Conservation (phyloP, 1,284 basidiomycete genomes). For the Ustilago cynodontis region DNA sequence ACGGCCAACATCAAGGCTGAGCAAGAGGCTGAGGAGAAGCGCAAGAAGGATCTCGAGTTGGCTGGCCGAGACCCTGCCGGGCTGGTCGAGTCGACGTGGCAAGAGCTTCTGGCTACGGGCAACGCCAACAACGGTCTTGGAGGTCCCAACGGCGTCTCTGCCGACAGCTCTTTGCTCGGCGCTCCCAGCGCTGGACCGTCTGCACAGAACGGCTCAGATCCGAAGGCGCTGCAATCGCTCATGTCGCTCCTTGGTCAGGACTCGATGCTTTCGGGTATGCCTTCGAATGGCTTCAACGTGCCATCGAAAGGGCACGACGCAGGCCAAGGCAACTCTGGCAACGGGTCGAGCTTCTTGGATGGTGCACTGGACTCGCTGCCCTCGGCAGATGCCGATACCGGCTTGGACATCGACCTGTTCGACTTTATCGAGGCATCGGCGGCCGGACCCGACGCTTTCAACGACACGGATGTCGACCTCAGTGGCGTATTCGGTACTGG, state of each 20-base stretch:
- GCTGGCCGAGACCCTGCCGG: constrained; percentile 50
- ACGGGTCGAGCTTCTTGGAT: constrained; percentile 34
- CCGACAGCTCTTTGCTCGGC: constrained; percentile 33
- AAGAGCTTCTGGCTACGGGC: constrained; percentile 47
- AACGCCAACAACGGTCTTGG: constrained; percentile 24
- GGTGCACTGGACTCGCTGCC: constrained; percentile 38
- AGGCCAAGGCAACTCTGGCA: constrained; percentile 15
- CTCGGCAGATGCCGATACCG: constrained; percentile 50
- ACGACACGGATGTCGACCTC: constrained; percentile 52
- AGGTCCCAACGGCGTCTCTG: constrained; percentile 12
- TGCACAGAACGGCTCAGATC: constrained; percentile 28
- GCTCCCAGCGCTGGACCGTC: constrained; percentile 33
- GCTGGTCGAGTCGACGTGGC: constrained; percentile 56
- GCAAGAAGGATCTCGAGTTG: constrained; percentile 46
- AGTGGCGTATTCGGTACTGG: constrained; percentile 44
- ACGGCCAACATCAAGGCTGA: constrained; percentile 46
- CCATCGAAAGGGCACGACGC: constrained; percentile 21
- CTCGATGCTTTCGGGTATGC: constrained; percentile 42
- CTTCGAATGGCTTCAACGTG: constrained; percentile 20
- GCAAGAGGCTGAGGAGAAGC: constrained; percentile 45
- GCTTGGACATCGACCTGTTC: constrained; percentile 55
- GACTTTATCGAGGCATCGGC: constrained; percentile 60
- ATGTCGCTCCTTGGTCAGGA: constrained; percentile 53
- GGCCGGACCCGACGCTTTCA: constrained; percentile 49
- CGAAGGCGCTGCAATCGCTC: constrained; percentile 49